These are phyloP conservation scores for Berkeleyomyces rouxiae DNA, from an alignment of 2,329 filamentous ascomycete genomes.

Conservation along the genomic window DNA sequence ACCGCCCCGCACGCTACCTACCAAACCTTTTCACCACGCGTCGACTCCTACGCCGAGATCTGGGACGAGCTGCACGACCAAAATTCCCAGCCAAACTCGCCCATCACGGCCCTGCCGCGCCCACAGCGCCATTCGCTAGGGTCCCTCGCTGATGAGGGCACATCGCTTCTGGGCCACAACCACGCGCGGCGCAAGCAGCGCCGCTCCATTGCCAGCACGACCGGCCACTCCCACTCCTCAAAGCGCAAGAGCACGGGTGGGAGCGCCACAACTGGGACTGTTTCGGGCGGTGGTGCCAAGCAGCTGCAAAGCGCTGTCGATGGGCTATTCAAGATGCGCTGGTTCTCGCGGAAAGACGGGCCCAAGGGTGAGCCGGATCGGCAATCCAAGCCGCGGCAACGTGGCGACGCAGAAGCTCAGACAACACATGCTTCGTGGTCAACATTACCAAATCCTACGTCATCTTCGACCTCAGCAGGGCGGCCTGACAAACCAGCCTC, in stretches of 20 bases:
- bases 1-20: slow-evolving; percentile 16
- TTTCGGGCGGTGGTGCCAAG: not conserved
- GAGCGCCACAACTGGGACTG: not conserved
- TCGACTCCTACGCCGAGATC: slow-evolving; percentile 49
- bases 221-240: not conserved
- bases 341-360: slow-evolving; percentile 28
- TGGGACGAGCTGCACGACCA: slow-evolving; percentile 80
- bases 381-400: not conserved
- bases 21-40: slow-evolving; percentile 20
- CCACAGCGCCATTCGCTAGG: slow-evolving; percentile 19
- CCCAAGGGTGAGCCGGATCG: not conserved
- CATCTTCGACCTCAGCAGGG: not conserved
- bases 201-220: slow-evolving; percentile 27
- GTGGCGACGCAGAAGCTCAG: not conserved
- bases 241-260: not conserved
- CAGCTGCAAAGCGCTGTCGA: slow-evolving; percentile 33
- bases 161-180: not conserved
- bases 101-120: slow-evolving; percentile 17
- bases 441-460: not conserved
- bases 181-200: slow-evolving; percentile 27
- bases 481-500: not conserved
- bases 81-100: slow-evolving; percentile 16
- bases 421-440: not conserved
- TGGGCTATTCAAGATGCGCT: slow-evolving; percentile 37
- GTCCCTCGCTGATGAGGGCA: slow-evolving; percentile 16